phyloP scores from a whole-genome alignment of 768 basidiomycete species.

The Obba rivulosa region DNA sequence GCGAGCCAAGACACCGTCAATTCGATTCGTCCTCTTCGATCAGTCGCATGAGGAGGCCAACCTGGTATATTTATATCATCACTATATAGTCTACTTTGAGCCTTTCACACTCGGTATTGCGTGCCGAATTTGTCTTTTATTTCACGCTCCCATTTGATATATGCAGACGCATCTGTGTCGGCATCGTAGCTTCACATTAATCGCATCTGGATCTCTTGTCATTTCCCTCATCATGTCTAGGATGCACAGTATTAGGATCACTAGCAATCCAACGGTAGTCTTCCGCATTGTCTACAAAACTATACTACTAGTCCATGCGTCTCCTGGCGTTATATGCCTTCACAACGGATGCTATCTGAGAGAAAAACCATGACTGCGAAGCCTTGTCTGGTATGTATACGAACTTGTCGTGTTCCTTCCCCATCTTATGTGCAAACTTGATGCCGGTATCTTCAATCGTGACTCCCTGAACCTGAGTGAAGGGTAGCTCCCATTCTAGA shows the following conservation, averaged over 20 bases:
- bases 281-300: slow-evolving; percentile 5
- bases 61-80: neutral
- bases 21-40: slow-evolving; percentile 10
- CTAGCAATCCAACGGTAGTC: slow-evolving; percentile 16
- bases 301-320: slow-evolving; percentile 52
- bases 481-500: slow-evolving; percentile 88
- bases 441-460: slow-evolving; percentile 90
- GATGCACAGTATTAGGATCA: neutral
- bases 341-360: slow-evolving; percentile 68
- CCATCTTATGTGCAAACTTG: slow-evolving; percentile 75
- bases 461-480: slow-evolving; percentile 82
- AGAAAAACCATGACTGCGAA: slow-evolving; percentile 78
- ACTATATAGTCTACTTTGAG: slow-evolving; percentile 13
- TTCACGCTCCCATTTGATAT: slow-evolving; percentile 2
- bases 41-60: too few species aligned
- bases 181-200: neutral
- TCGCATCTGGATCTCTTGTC: slow-evolving; percentile 21
- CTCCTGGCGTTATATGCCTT: slow-evolving; percentile 69
- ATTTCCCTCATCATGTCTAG: slow-evolving; percentile 3
- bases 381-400: slow-evolving; percentile 70
- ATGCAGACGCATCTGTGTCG: neutral
- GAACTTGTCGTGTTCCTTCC: slow-evolving; percentile 71
- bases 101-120: slow-evolving; percentile 8
- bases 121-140: neutral
- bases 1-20: slow-evolving; percentile 36